Evolutionary conservation across 768 basidiomycete species (phyloP).

Genomic region (Russula ochroleuca): DNA sequence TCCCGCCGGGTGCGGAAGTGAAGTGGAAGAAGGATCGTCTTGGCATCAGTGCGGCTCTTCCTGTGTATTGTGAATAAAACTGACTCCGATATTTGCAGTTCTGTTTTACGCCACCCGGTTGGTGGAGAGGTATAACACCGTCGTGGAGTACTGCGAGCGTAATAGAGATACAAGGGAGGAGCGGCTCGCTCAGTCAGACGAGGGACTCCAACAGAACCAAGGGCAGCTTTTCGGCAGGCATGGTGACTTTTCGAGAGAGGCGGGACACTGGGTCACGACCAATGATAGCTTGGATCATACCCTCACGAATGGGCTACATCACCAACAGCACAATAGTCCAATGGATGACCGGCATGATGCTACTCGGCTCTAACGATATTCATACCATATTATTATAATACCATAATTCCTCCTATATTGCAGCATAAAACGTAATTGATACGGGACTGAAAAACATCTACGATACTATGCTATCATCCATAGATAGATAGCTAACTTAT

Average conservation of each 20-base stretch:
- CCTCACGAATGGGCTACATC: background rate
- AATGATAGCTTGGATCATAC: background rate
- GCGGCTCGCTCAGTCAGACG: background rate
- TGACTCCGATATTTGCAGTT: conserved; percentile 8
- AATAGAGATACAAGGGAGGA: background rate
- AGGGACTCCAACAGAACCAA: background rate
- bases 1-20: background rate
- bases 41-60: conserved; percentile 1
- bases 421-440: background rate
- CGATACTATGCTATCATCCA: background rate
- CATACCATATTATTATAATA: background rate
- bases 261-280: background rate
- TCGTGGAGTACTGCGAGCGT: background rate
- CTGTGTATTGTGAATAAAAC: background rate
- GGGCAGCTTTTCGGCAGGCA: background rate
- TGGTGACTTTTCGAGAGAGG: background rate
- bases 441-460: background rate
- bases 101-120: background rate
- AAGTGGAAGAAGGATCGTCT: conserved; percentile 21
- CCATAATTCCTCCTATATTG: background rate
- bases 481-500: background rate
- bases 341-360: background rate
- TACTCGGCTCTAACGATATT: background rate
- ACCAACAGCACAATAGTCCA: background rate
- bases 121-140: background rate